phyloP scores from a whole-genome alignment of 164 flowering plant species.

The Piper betle region DNA sequence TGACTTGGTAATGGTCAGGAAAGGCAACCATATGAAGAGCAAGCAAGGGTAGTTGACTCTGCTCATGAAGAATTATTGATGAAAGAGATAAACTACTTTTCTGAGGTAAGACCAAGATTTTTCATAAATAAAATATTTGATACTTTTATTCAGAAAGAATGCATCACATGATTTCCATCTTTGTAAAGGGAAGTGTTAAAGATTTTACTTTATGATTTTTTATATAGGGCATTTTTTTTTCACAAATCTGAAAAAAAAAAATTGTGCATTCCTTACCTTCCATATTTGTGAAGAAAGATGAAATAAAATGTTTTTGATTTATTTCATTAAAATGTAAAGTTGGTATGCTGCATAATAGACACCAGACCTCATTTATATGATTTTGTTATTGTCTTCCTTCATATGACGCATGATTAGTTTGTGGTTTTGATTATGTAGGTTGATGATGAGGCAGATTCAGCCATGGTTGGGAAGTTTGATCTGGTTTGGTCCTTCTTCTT shows the following conservation, averaged over 20 bases:
- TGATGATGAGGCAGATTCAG: conserved; percentile 1
- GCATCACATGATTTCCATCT: no score
- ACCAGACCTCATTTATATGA: background rate
- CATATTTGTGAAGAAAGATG: no score
- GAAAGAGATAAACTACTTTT: background rate
- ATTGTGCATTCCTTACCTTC: no score
- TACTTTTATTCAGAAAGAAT: background rate
- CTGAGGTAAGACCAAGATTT: background rate
- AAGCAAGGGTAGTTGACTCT: background rate
- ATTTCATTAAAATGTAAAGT: no score
- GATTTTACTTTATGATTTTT: no score
- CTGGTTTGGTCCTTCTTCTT: background rate
- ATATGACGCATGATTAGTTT: background rate
- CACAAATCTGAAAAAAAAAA: no score
- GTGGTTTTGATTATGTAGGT: background rate
- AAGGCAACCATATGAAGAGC: background rate
- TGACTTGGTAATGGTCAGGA: background rate
- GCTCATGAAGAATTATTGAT: background rate
- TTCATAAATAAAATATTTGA: background rate
- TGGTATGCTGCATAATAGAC: no score
- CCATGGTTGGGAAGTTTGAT: background rate
- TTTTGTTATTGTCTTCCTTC: background rate
- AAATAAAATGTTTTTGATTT: no score
- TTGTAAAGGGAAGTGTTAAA: no score
- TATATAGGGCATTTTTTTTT: no score